Base-by-base conservation (phyloP, 179 eudicot genomes). In the Sideroxylon spinosum region DNA sequence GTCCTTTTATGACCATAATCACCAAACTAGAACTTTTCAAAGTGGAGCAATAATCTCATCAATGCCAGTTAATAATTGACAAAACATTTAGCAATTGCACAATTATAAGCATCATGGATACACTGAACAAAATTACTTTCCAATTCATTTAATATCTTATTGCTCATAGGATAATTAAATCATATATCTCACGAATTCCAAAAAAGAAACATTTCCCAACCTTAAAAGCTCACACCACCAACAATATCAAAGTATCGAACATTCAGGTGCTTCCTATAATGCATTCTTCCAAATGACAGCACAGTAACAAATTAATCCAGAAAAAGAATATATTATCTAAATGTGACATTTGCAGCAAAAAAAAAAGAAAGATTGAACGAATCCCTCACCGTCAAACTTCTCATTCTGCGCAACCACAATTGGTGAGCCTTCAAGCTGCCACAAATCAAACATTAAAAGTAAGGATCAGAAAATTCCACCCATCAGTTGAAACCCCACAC, bases 371-470 rank as follows among this genome's bases (percentile, higher is more conserved):
- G 44, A 37, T 37, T 13, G 12, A 44, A 49, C 6, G 14, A 75
- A 25, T 64, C 17, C 70, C 87, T 86, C 74, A 93, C 98, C 98
- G 67, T 88, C 87, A 78, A 93, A 92, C 79, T 92, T 92, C 77
- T 93, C 90, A 81, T 93, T 93, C 80, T 93, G 98, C 8, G 97
- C 95, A 78, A 84, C 98, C 67, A 93, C 98, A 60, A 89, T 83
- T 0, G 97, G 94, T 26, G 98, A 93, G 44, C 98, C 98, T 79
- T 92, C 98, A 76, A 93, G 93, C 94, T 92, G 89, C 74, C 78
- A 79, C 20, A 50, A 75, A 72, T 23, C 46, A 81, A 81, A 19
- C 19, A 71, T 25, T 55, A 76, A 77, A 49, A 63, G 48, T 19
- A 68, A 78, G 67, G 71, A 53, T 44, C 28, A 14, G 23, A 64